Base-by-base conservation (phyloP, 108 stramenopile genomes). In the Craspedostauros australis region DNA sequence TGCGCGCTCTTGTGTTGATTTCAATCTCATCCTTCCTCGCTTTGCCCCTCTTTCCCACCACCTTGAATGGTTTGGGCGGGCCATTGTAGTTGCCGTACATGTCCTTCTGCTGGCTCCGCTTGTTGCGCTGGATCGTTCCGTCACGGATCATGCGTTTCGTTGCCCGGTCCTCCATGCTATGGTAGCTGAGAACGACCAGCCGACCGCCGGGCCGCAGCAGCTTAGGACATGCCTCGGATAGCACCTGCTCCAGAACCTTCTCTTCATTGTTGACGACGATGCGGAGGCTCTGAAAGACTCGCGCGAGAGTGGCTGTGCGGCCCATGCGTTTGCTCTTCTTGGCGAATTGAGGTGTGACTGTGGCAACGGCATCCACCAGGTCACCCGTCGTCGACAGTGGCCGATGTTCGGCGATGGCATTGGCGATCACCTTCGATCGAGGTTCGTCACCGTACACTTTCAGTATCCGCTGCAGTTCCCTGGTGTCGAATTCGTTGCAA, bases 181-280 rank as follows among this genome's bases (percentile, higher is more conserved):
- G 96, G 69, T 95, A 97, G n/a, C 88, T 77, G 48, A 97, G 45
- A 15, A 93, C 86, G 1, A 80, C 96, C 22, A 95, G 54, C 42
- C 73, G 65, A 24, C 82, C 70, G 29, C 82, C 80, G 15, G 60
- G 62, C 34, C 81, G 59, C 14, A 81, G 15, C 33, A 93, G 54
- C 0, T 64, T 46, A 0, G 87, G 91, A 45, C 79, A 75, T 21
- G 73, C 80, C n/a, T 72, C 60, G 28, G 73, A 59, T 23, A 93
- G 54, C 7, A 76, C 91, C 46, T 75, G 64, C 43, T 66, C 54
- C 58, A 93, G 52, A 0, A 77, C 83, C 14, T 50, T 59, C 66
- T 86, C 84, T 56, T 96, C 95, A 52, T 88, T 80, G 61, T 96
- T 96, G 19, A 96, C 95, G 5, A 78, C 85, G 50, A 96, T 93